Base-by-base conservation (phyloP, 2,329 filamentous ascomycete species). In the Ophiostoma quercus region DNA sequence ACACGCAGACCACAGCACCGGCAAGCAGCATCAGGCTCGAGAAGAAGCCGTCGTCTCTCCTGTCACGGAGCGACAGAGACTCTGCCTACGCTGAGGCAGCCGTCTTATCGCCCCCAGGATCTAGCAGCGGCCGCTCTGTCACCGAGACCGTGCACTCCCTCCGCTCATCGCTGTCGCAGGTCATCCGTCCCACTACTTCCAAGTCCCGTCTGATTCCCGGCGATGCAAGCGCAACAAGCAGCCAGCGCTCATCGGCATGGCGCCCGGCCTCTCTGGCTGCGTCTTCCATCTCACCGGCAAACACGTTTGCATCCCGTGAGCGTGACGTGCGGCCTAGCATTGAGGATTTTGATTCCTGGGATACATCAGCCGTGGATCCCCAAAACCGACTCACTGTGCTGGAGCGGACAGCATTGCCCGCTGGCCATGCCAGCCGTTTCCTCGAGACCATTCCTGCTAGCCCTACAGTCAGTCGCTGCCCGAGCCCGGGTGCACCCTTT, bases 331-430 rank as follows among this genome's bases (percentile, higher is more conserved):
- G 76, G 19, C 78, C 78, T 51, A 79, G 79, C 47, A 75, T 77
- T 16, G 84, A 85, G n/a, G 88, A 90, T 72, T 92, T 92, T 74
- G 90, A 92, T 74, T 88, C 85, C 2, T 92, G 90, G 90, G 90
- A 92, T 75, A 91, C 88, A 0, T 90, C 88, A 0, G 82, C 83
- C 0, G 87, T 92, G 1, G 88, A 90, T 74, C 79, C 85, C 2
- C 85, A 88, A 73, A 85, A 84, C 73, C 84, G 87, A 37, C 85
- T 88, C 74, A 83, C 84, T 2, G 84, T 88, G 1, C 75, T 87
- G 68, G 84, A 84, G 68, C 79, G 82, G 12, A 81, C 82, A 32
- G 80, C 80, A 16, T 81, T 81, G 63, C 75, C 81, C 14, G 65
- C 71, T 12, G 67, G 29, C 37, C 34, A 67, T 22, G 80, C 81